Conservation (phyloP, 2,329 filamentous ascomycete species). For the Colletotrichum orbiculare region DNA sequence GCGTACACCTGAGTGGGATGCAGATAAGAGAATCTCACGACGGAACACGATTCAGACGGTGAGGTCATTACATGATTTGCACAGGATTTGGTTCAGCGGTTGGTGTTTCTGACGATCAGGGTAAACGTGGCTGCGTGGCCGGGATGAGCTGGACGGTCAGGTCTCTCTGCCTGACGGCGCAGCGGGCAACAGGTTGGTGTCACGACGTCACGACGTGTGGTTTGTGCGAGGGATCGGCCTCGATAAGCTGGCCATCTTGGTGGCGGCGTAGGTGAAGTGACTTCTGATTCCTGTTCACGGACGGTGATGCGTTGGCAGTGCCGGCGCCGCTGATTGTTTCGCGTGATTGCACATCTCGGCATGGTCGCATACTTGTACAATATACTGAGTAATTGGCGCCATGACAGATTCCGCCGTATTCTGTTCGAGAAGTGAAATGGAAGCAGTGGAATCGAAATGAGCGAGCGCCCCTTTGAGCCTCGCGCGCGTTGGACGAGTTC, state of each 20-base stretch:
- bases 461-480: not conserved
- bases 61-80: slow-evolving; percentile 24
- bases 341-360: not conserved
- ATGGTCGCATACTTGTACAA: too few species aligned
- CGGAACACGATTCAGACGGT: slow-evolving; percentile 13
- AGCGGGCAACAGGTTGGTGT: not conserved
- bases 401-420: too few species aligned
- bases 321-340: too few species aligned
- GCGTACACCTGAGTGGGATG: too few species aligned
- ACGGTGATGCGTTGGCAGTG: too few species aligned
- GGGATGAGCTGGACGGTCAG: too few species aligned
- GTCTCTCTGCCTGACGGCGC: not conserved
- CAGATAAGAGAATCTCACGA: too few species aligned
- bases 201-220: slow-evolving; percentile 19
- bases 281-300: too few species aligned
- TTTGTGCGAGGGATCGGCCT: too few species aligned
- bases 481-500: not conserved
- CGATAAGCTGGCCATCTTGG: slow-evolving; percentile 5
- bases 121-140: not conserved
- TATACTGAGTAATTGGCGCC: too few species aligned
- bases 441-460: slow-evolving; percentile 2
- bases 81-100: not conserved
- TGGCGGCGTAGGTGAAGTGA: not conserved
- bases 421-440: not conserved
- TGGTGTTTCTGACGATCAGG: slow-evolving; percentile 12